phyloP scores from a whole-genome alignment of 2,329 filamentous ascomycete genomes.

The Fusarium sp. region DNA sequence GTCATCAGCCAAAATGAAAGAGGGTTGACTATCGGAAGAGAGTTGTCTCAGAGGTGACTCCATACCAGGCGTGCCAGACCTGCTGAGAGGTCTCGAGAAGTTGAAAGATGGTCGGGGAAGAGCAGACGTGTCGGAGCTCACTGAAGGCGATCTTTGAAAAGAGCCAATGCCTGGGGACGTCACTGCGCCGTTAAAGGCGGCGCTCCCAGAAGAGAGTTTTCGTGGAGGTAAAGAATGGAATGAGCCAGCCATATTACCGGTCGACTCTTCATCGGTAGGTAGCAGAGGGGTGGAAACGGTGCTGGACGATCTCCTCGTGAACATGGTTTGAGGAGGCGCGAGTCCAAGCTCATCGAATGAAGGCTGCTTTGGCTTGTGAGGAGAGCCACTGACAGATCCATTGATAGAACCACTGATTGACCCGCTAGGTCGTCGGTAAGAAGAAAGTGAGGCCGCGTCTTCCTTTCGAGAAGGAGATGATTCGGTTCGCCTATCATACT shows the following conservation, averaged over 20 bases:
- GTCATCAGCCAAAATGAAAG: constrained; percentile 73
- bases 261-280: constrained; percentile 77
- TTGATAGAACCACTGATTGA: constrained; percentile 44
- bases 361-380: constrained; percentile 57
- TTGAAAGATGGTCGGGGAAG: constrained; percentile 85
- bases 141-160: constrained; percentile 83
- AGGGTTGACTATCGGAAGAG: constrained; percentile 75
- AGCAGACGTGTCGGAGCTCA: constrained; percentile 83
- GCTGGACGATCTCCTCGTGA: constrained; percentile 67
- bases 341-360: constrained; percentile 65
- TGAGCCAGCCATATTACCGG: constrained; percentile 63
- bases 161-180: constrained; percentile 70
- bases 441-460: constrained; percentile 50
- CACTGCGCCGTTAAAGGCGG: constrained; percentile 56
- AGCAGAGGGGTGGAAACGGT: constrained; percentile 72
- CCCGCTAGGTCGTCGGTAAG: constrained; percentile 45
- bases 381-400: constrained; percentile 53
- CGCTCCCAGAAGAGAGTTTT: constrained; percentile 80
- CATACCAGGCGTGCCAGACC: constrained; percentile 70
- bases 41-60: constrained; percentile 72
- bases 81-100: constrained; percentile 91
- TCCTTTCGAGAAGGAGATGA: constrained; percentile 50
- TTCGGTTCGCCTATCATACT: constrained; percentile 42
- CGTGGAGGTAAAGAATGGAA: constrained; percentile 75
- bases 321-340: constrained; percentile 62